phyloP scores from a whole-genome alignment of 345 rosid species.

The Cardamine occulta region DNA sequence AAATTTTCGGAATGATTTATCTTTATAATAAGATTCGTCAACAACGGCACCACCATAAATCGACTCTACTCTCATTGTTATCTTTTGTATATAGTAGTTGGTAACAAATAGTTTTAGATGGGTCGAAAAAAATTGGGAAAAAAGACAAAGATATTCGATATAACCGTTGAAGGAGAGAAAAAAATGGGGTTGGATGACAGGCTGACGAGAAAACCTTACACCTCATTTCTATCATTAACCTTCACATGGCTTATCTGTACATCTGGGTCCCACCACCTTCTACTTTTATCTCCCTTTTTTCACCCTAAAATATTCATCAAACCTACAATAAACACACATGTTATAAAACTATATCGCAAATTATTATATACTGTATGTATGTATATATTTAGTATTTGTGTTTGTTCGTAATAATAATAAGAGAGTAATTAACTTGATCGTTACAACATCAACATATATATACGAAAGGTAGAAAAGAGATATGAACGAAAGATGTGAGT shows the following conservation, averaged over 20 bases:
- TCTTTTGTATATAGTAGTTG: background rate
- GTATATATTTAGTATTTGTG: too few species aligned
- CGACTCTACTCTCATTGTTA: background rate
- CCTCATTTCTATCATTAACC: constrained; percentile 52
- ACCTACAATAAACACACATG: constrained; percentile 16
- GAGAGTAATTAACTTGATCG: too few species aligned
- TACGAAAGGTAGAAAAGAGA: too few species aligned
- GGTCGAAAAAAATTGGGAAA: background rate
- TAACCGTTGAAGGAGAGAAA: constrained; percentile 55
- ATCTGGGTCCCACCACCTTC: constrained; percentile 44
- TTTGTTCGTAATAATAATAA: too few species aligned
- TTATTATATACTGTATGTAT: too few species aligned
- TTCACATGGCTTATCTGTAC: constrained; percentile 68
- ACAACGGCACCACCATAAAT: background rate
- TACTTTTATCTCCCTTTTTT: constrained; percentile 2
- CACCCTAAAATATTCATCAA: background rate
- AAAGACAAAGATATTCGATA: constrained; percentile 37
- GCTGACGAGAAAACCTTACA: constrained; percentile 49
- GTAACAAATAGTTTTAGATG: background rate
- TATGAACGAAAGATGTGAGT: too few species aligned
- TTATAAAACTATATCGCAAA: too few species aligned
- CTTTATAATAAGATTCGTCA: background rate
- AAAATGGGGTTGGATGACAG: constrained; percentile 51
- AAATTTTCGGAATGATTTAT: background rate
- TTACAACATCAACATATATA: too few species aligned